phyloP scores from a whole-genome alignment of 2,329 filamentous ascomycete genomes.

The Myriosclerotinia duriaeana region DNA sequence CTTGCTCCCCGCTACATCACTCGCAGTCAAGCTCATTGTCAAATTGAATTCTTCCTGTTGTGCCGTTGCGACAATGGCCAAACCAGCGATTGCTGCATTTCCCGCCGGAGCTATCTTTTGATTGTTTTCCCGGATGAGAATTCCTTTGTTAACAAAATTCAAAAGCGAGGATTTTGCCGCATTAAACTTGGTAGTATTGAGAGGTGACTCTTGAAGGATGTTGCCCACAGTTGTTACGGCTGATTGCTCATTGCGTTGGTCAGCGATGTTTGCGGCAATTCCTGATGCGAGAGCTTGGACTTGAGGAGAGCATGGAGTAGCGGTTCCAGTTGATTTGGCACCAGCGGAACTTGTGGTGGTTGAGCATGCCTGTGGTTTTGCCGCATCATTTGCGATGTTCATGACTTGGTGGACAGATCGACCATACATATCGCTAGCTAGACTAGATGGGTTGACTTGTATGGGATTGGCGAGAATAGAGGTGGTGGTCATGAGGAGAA shows the following conservation, averaged over 20 bases:
- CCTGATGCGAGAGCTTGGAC: constrained; percentile 31
- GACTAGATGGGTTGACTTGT: not conserved
- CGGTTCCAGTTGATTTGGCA: constrained; percentile 15
- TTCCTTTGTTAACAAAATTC: constrained; percentile 31
- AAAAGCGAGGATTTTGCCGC: constrained; percentile 28
- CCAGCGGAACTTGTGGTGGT: not conserved
- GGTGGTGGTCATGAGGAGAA: not conserved
- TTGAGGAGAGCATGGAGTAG: constrained; percentile 25
- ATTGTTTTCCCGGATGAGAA: constrained; percentile 33
- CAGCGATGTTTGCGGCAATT: constrained; percentile 32
- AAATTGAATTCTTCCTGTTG: constrained; percentile 31
- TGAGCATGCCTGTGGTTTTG: not conserved
- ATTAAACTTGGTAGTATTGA: constrained; percentile 28
- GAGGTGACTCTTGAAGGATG: constrained; percentile 27
- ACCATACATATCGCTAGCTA: not conserved
- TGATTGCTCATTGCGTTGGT: constrained; percentile 30
- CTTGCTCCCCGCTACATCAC: constrained; percentile 20
- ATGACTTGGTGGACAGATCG: not conserved
- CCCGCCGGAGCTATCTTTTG: constrained; percentile 33
- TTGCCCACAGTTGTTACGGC: constrained; percentile 29
- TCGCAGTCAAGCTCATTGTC: constrained; percentile 27
- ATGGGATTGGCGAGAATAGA: constrained; percentile 10
- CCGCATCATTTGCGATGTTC: not conserved
- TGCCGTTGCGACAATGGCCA: constrained; percentile 32
- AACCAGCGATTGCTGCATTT: constrained; percentile 29